Evolutionary conservation across 257 asterid species (phyloP), one percentile per base, ranked within the genome.

Genomic region (Leptodermis oblonga): DNA sequence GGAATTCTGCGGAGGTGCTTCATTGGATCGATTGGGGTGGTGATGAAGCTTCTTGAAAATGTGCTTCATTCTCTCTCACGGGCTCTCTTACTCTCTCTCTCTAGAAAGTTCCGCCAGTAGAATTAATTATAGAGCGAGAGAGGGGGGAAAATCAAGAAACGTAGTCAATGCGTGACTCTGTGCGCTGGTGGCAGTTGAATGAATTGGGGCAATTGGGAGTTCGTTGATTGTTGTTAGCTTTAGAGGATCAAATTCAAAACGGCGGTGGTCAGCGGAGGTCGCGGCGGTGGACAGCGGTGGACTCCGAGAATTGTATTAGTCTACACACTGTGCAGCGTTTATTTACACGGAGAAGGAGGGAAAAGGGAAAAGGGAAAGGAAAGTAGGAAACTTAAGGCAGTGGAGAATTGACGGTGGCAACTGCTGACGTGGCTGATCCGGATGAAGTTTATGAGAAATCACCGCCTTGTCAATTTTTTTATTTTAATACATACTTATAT

Each of bases 21-120:
- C 99, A 76, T 91, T 94, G 28, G 97, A 85, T 52, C 99, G 99
- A 78, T 94, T 87, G 33, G 95, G 95, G 74, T 89, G 95, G 70
- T 94, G 99, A 69, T 86, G 96, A 74, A 86, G 93, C 88, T 87
- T 92, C 90, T 91, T 94, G 92, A 91, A 91, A 74, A 94, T 89
- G 92, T 91, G 93, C 79, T 94, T 94, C 99, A 94, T 94, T 72
- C 63, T 36, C 42, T 55, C 12, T 52, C 37, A 45, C 65, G 66
- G 67, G 46, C 64, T 69, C 65, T 52, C 28, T 41, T 30, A 15
- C 37, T 48, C 12, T 75, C 68, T 64, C 75, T 69, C 74, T 72
- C 79, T 65, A 71, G 0, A n/a, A 67, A 26, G 23, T 18, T 23
- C 18, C 5, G 7, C 8, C n/a, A 34, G 3, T 34, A 34, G 3